Evolutionary conservation across 164 flowering plant genomes (phyloP), one percentile per base, ranked within the genome.

Genomic region (Umbilicus rupestris): DNA sequence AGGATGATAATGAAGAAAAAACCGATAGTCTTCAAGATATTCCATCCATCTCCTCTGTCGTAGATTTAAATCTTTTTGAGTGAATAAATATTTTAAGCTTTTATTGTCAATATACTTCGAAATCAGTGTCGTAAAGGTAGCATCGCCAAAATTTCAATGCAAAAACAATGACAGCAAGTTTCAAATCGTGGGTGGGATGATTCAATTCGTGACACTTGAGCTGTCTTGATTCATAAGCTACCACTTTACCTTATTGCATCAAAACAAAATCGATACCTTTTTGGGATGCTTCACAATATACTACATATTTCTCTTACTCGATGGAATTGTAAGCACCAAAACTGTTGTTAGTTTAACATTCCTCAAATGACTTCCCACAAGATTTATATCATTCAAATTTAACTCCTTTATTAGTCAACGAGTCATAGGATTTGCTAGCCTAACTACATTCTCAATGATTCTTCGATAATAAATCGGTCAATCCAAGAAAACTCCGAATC

Each of bases 401-500:
- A 1, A 29, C 46, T 6, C 11, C 63, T 24, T 70, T 65, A 14
- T 26, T 31, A 0, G 59, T 57, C 14, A 50, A 1, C 41, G 11
- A 0, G 67, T 67, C 1, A 60, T 6, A 1, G 71, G 75, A 0
- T 30, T 19, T 33, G 31, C 55, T 2, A 72, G 20, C 1, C 10
- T 2, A 3, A 64, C 42, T 19, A 62, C 68, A 0, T 65, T 65
- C 19, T 57, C 31, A 8, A 68, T 44, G 30, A 64, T 64, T 6
- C 66, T n/a, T 15, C 62, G 31, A 64, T 59, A 71, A 22, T 67
- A 71, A 3, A n/a, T 59, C 65, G 3, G 67, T 29, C 2, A 71
- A 20, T 1, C 62, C 70, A n/a, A 68, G 28, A 20, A 73, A 73
- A 37, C 62, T 33, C 2, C 75, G 3, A 7, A 73, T 1, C 39